phyloP scores from a whole-genome alignment of 2,329 filamentous ascomycete genomes.

The Diaporthe velutina region DNA sequence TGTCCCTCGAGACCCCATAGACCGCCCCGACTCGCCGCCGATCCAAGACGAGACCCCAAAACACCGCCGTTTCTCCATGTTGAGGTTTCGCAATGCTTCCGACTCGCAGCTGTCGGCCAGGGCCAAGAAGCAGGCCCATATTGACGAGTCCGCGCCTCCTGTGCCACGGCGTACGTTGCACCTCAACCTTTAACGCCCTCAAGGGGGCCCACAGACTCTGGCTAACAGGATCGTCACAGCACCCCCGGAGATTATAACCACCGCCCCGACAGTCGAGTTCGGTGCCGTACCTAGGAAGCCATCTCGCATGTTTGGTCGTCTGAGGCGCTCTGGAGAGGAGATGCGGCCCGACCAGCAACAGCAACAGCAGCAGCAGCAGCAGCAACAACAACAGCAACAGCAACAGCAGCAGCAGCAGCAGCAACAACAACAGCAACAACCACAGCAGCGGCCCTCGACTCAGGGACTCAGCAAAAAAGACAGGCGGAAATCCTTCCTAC shows the following conservation, averaged over 20 bases:
- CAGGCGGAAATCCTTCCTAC: constrained; percentile 55
- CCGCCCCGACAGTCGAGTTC: constrained; percentile 82
- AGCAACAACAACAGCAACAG: constrained; percentile 38
- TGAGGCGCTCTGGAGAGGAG: constrained; percentile 66
- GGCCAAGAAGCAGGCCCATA: constrained; percentile 74
- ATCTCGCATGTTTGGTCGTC: constrained; percentile 65
- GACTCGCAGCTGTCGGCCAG: constrained; percentile 87
- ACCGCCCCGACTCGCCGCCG: constrained; percentile 62
- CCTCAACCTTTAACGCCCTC: background rate
- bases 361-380: constrained; percentile 45
- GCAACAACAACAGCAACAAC: constrained; percentile 35
- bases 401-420: constrained; percentile 45
- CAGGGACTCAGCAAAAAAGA: constrained; percentile 53
- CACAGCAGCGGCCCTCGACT: constrained; percentile 42
- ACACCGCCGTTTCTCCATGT: constrained; percentile 75
- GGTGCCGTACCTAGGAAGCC: constrained; percentile 66
- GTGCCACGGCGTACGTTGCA: constrained; percentile 66
- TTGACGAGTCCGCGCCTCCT: constrained; percentile 66
- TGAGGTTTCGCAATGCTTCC: constrained; percentile 92
- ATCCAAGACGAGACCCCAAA: constrained; percentile 68
- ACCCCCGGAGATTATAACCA: constrained; percentile 84
- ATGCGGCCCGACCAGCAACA: constrained; percentile 51
- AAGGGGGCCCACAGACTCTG: constrained; percentile 2
- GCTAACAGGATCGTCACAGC: constrained; percentile 56
- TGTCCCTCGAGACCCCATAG: constrained; percentile 42